Evolutionary conservation across 495 filamentous ascomycete species (phyloP), one percentile per base, ranked within the genome.

Genomic region (Bathelium albidoporum): DNA sequence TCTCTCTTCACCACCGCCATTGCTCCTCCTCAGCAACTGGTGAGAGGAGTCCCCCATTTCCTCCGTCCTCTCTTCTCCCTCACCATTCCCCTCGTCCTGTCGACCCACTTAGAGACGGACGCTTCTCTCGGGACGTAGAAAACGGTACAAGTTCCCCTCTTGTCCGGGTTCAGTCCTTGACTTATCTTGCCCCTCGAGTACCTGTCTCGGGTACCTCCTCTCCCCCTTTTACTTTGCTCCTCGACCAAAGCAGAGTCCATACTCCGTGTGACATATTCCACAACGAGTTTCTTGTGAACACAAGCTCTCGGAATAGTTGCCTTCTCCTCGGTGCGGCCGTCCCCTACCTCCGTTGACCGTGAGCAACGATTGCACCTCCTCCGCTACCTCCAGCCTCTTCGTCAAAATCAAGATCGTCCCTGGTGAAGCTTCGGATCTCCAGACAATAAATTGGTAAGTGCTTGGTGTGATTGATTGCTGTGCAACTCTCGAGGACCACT

Each of bases 1-100:
- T 55, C 49, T 55, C 49, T 55, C 49, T 55, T 55, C 49, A 55
- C 49, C 49, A 55, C 49, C 49, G 49, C 49, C 49, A 55, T 55
- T 55, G 49, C 49, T 55, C 24, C 49, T 55, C 49, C 49, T 55
- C 49, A 55, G 49, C 49, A 55, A 55, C 49, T 55, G 49, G 49
- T 29, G 49, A 55, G 49, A 55, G 49, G 49, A 55, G 24, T 29
- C 49, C 29, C 16, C 24, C 26, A 28, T 55, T 24, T 55, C 24
- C 49, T 28, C 24, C 49, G 22, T 55, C 49, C 24, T 24, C 49
- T 55, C 20, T 29, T 20, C 49, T 55, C 49, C 24, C 24, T 55
- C 49, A 55, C 49, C 49, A 29, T 55, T 29, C 24, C 49, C 49
- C 24, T 16, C 49, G 49, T 55, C 22, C 24, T 26, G 49, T 55